These are phyloP conservation scores for Fusarium chaquense DNA, from an alignment of 2,329 filamentous ascomycete species.

Conservation along the genomic window DNA sequence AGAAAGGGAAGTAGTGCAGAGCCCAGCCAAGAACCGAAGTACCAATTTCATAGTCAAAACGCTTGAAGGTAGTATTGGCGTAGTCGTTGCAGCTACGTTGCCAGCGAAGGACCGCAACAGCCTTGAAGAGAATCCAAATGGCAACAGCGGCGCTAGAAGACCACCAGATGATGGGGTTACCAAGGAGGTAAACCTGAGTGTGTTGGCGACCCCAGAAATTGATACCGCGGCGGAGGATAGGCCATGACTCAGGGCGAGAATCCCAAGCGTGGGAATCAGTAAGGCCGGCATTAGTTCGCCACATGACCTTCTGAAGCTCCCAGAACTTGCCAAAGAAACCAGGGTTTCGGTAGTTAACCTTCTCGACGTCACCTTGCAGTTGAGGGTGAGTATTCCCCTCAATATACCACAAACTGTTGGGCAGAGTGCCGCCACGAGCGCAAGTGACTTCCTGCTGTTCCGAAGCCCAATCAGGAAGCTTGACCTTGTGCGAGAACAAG, in stretches of 20 bases:
- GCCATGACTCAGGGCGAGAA: constrained; percentile 93
- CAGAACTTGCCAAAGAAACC: constrained; percentile 98
- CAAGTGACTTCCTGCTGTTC: constrained; percentile 99
- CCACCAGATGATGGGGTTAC: constrained; percentile 97
- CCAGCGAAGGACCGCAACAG: constrained; percentile 88
- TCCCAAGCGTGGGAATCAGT: constrained; percentile 99
- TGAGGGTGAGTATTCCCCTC: constrained; percentile 89
- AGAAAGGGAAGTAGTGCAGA: constrained; percentile 99
- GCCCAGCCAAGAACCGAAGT: constrained; percentile 93
- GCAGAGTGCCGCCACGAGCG: constrained; percentile 87
- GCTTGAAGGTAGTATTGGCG: constrained; percentile 83
- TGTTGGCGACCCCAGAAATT: constrained; percentile 98
- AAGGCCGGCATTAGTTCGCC: constrained; percentile 96
- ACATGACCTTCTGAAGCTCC: constrained; percentile 98
- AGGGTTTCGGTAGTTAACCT: constrained; percentile 94
- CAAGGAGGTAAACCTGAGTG: constrained; percentile 95
- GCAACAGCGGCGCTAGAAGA: constrained; percentile 81
- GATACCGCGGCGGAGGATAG: constrained; percentile 90
- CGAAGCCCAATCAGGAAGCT: constrained; percentile 96
- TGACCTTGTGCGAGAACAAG: constrained; percentile 98
- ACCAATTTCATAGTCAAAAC: constrained; percentile 97
- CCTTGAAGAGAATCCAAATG: constrained; percentile 87
- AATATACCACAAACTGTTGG: constrained; percentile 97
- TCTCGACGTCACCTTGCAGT: constrained; percentile 81
- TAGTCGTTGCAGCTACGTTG: constrained; percentile 95